A percentile compares a stretch with the other conserved stretches of the same genome.
These are phyloP conservation scores for Clavariopsis aquatica DNA, from an alignment of 495 filamentous ascomycete species.

Conservation along the genomic window DNA sequence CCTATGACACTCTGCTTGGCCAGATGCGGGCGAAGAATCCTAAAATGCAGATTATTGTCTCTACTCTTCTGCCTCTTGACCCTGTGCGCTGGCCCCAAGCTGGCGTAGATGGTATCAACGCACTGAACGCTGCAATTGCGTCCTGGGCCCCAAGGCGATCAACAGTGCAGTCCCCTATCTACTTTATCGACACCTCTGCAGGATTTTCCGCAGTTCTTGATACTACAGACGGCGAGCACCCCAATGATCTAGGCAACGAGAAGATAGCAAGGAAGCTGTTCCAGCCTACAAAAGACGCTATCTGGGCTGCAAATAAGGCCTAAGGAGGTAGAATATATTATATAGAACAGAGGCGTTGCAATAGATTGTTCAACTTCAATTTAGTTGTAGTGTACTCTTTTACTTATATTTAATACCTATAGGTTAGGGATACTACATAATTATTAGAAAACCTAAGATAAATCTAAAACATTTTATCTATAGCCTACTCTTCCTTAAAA, in stretches of 20 bases:
- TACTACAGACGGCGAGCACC: constrained; percentile 29
- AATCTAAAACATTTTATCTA: too few relatives aligned
- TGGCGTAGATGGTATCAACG: constrained; percentile 13
- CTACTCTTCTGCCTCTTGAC: constrained; percentile 11
- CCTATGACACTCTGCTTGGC: constrained; percentile 13
- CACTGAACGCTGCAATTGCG: constrained; percentile 21
- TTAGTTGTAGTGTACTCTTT: too few relatives aligned
- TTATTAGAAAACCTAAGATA: too few relatives aligned
- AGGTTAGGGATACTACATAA: too few relatives aligned
- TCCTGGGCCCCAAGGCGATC: constrained; percentile 9
- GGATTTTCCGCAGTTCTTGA: constrained; percentile 16
- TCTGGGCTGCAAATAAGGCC: too few relatives aligned
- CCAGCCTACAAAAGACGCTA: constrained; percentile 3
- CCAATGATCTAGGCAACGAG: constrained; percentile 19
- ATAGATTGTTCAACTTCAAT: too few relatives aligned
- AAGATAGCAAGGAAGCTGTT: constrained; percentile 21
- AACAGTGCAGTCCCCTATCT: constrained; percentile 7
- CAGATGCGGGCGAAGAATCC: constrained; percentile 23
- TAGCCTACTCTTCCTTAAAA: too few relatives aligned
- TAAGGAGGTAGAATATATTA: too few relatives aligned
- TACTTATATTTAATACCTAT: too few relatives aligned
- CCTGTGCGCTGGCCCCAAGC: not conserved
- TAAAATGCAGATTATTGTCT: constrained; percentile 25
- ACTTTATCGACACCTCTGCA: constrained; percentile 20
- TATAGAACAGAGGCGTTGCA: too few relatives aligned